These are phyloP conservation scores for Fusarium drepaniforme DNA, from an alignment of 2,329 filamentous ascomycete species.

Conservation along the genomic window DNA sequence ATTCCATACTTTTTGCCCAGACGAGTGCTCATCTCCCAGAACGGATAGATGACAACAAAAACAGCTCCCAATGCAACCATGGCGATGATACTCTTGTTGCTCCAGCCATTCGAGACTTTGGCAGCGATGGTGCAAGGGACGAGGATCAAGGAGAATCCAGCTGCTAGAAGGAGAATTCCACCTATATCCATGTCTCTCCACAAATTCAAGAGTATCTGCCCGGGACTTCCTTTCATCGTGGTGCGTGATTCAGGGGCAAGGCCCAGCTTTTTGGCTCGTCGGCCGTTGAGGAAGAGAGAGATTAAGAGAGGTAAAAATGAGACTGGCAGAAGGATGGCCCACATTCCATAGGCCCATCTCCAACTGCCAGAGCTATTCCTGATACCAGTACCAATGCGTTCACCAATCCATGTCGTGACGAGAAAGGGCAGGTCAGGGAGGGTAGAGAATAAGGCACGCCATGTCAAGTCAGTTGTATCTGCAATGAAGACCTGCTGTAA, in stretches of 20 bases:
- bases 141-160: constrained; percentile 62
- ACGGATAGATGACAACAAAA: constrained; percentile 59
- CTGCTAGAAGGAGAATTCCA: constrained; percentile 63
- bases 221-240: background rate
- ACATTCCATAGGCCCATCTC: constrained; percentile 74
- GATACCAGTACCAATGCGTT: constrained; percentile 54
- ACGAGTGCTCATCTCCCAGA: constrained; percentile 67
- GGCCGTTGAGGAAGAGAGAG: constrained; percentile 64
- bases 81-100: constrained; percentile 56
- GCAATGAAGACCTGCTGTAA: constrained; percentile 75
- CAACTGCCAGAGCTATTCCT: constrained; percentile 56
- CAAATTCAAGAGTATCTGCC: background rate
- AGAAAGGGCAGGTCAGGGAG: constrained; percentile 71
- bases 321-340: constrained; percentile 68
- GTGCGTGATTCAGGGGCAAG: constrained; percentile 9
- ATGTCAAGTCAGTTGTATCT: constrained; percentile 70
- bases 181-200: constrained; percentile 50
- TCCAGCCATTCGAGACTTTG: constrained; percentile 51
- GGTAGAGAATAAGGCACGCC: constrained; percentile 70
- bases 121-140: constrained; percentile 60
- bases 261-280: constrained; percentile 59
- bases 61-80: constrained; percentile 63
- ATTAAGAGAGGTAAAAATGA: constrained; percentile 66
- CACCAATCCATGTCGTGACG: constrained; percentile 71
- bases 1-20: constrained; percentile 47